Conservation (phyloP, 805 yeast genomes). For the Candida nemodendra region DNA sequence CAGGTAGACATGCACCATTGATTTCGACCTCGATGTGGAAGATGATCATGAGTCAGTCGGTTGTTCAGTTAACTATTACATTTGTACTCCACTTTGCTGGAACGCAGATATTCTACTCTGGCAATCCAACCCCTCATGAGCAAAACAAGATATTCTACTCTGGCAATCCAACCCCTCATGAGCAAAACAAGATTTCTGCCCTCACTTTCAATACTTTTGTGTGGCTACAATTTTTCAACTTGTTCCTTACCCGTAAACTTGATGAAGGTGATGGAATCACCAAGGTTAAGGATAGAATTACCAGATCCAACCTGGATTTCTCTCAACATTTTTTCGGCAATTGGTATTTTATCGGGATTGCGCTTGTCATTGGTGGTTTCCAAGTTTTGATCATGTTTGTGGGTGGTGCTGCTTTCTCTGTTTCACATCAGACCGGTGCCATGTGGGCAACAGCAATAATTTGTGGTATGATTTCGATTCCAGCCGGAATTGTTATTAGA, state of each 20-base stretch:
- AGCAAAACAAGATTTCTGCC: conserved; percentile 64
- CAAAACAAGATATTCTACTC: conserved; percentile 60
- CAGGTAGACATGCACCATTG: conserved; percentile 73
- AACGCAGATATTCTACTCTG: conserved; percentile 49
- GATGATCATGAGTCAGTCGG: conserved; percentile 89
- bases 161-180: conserved; percentile 35
- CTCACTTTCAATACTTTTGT: conserved; percentile 95
- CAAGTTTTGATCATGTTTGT: conserved; percentile 92
- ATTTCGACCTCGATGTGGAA: conserved; percentile 96
- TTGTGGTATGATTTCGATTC: conserved; percentile 79
- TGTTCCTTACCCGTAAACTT: conserved; percentile 85
- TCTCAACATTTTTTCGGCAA: conserved; percentile 80
- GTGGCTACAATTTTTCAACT: conserved; percentile 95
- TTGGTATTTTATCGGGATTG: conserved; percentile 74
- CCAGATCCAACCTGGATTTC: conserved; percentile 70
- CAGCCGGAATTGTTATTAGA: conserved; percentile 75
- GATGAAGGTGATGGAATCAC: conserved; percentile 80
- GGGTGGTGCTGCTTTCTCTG: conserved; percentile 94
- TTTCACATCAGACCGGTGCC: conserved; percentile 73
- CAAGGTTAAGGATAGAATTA: conserved; percentile 55
- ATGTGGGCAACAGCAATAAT: conserved; percentile 89
- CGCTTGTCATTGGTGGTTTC: conserved; percentile 71
- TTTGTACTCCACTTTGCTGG: conserved; percentile 84
- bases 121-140: conserved; percentile 38
- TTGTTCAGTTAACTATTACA: conserved; percentile 75